phyloP scores from a whole-genome alignment of 2,329 filamentous ascomycete genomes.

The Lecanicillium sp. region DNA sequence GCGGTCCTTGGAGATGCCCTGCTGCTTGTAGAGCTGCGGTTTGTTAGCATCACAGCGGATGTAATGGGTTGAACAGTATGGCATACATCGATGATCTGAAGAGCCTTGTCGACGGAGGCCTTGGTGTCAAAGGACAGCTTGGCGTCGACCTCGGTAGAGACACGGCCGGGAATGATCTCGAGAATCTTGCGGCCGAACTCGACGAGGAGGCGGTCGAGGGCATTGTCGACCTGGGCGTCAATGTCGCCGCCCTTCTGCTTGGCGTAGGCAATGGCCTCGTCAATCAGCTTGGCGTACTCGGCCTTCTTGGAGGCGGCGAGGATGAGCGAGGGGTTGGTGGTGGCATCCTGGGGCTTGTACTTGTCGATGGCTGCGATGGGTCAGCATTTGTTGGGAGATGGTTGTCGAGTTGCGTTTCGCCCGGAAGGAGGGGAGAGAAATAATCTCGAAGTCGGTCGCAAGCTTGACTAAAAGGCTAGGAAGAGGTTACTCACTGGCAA shows the following conservation, averaged over 20 bases:
- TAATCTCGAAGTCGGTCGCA: constrained; percentile 8
- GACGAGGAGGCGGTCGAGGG: constrained; percentile 89
- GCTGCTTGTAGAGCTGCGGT: constrained; percentile 80
- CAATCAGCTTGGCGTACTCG: constrained; percentile 90
- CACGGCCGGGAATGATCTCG: constrained; percentile 93
- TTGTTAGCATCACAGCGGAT: constrained; percentile 12
- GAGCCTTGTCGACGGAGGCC: constrained; percentile 88
- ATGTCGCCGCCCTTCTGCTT: constrained; percentile 65
- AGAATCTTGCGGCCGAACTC: constrained; percentile 98
- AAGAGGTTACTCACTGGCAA: constrained; percentile 57
- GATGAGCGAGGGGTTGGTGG: constrained; percentile 98
- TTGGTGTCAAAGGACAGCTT: constrained; percentile 92
- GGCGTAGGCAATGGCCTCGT: constrained; percentile 76
- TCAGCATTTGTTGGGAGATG: constrained; percentile 15
- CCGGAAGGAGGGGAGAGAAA: constrained; percentile 4
- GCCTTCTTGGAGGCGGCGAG: constrained; percentile 97
- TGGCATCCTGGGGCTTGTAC: constrained; percentile 99
- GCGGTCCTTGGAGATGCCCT: constrained; percentile 88
- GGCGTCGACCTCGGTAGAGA: constrained; percentile 97
- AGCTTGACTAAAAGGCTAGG: constrained; percentile 8
- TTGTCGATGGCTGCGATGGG: constrained; percentile 78
- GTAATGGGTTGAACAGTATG: not conserved
- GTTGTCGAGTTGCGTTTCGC: constrained; percentile 10
- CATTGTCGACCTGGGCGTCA: constrained; percentile 80
- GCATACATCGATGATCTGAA: constrained; percentile 89